phyloP scores from a whole-genome alignment of 148 eudicot genomes.

The Mesembryanthemum crystallinum region DNA sequence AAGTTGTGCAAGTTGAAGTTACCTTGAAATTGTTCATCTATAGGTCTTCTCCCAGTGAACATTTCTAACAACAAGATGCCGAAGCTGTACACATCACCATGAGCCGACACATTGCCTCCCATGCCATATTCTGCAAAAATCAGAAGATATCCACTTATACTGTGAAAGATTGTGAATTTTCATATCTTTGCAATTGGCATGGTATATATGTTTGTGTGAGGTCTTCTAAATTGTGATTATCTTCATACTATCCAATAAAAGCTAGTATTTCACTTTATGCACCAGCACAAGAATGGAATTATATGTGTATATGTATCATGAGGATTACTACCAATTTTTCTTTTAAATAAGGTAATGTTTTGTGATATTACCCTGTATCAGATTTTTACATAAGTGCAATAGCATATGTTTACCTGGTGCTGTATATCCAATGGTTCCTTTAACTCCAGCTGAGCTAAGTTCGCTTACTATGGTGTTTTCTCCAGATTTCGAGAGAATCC shows the following conservation, averaged over 20 bases:
- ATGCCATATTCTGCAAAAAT: slow-evolving; percentile 21
- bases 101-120: neutral
- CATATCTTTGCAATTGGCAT: neutral
- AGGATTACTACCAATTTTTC: neutral
- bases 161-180: neutral
- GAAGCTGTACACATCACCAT: slow-evolving; percentile 21
- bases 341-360: neutral
- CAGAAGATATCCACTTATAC: neutral
- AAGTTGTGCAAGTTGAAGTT: slow-evolving; percentile 23
- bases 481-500: slow-evolving; percentile 13
- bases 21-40: slow-evolving; percentile 22
- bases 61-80: slow-evolving; percentile 34
- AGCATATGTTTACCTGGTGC: slow-evolving; percentile 32
- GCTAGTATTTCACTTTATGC: neutral
- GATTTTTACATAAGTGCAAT: neutral
- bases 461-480: slow-evolving; percentile 10
- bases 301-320: neutral
- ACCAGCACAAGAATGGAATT: neutral
- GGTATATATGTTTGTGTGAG: neutral
- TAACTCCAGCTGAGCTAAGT: slow-evolving; percentile 28
- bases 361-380: neutral
- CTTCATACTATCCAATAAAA: neutral
- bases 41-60: slow-evolving; percentile 26
- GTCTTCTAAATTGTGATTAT: neutral
- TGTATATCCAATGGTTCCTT: slow-evolving; percentile 40